Evolutionary conservation across 805 yeast genomes (phyloP), one percentile per base, ranked within the genome.

Genomic region (Cyberlindnera veronae): DNA sequence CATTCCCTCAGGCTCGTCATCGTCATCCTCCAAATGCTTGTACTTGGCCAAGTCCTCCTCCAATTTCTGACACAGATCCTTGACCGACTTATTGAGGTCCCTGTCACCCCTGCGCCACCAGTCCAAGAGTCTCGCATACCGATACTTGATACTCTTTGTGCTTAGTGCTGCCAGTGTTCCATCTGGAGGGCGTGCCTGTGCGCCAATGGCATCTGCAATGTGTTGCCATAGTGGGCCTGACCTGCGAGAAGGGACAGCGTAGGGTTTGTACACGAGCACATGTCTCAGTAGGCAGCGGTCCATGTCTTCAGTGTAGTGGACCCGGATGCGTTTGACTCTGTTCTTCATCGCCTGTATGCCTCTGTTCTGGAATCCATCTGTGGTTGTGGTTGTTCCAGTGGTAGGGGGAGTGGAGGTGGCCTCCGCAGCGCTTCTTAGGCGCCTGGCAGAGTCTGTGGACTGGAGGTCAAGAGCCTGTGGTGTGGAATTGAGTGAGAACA

Each of bases 121-220:
- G 3, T 14, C 15, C 34, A 36, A 29, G 17, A 36, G 14, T 10
- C 31, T 17, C 15, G n/a, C 17, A 19, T 17, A 36, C 3, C 39
- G 29, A 15, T 36, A 36, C 34, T 38, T 38, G 16, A 24, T 11
- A 9, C 36, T 38, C 20, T 28, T 26, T 2, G 20, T 13, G n/a
- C n/a, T n/a, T n/a, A 6, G 27, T 24, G n/a, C 31, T 30, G n/a
- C n/a, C n/a, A n/a, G n/a, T n/a, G n/a, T n/a, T n/a, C n/a, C n/a
- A n/a, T n/a, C n/a, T n/a, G n/a, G n/a, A n/a, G n/a, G n/a, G n/a
- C n/a, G n/a, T n/a, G n/a, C n/a, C n/a, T n/a, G n/a, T n/a, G n/a
- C n/a, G n/a, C n/a, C 13, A 5, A 30, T 8, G 13, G 20, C 32
- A 11, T 18, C 11, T n/a, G 10, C 17, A 10, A 23, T 16, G 18